Conservation (phyloP, 2,329 filamentous ascomycete genomes). For the Ophiostoma angusticollis region DNA sequence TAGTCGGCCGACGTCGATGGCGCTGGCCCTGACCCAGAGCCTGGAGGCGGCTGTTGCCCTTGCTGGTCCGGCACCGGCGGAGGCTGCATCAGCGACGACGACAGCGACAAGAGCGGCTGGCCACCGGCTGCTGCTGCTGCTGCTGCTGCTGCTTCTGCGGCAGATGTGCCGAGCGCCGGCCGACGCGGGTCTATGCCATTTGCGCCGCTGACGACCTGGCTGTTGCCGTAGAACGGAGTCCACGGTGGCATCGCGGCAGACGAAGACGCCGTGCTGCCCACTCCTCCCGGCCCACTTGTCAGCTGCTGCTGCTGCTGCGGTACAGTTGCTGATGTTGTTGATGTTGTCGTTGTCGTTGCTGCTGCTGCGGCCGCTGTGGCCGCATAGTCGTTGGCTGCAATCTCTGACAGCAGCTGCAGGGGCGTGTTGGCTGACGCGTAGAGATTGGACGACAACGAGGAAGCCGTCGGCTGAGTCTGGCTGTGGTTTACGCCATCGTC, state of each 20-base stretch:
- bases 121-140: neutral
- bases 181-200: too few relatives aligned
- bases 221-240: conserved; percentile 8
- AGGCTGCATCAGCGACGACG: neutral
- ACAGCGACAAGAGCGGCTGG: neutral
- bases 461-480: neutral
- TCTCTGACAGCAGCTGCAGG: conserved; percentile 43
- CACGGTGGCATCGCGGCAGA: conserved; percentile 1
- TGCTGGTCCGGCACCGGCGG: conserved; percentile 12
- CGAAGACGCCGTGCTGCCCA: neutral
- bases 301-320: conserved; percentile 17
- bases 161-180: too few relatives aligned
- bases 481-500: too few relatives aligned
- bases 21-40: neutral
- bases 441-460: conserved; percentile 6
- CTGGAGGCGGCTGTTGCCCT: neutral
- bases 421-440: conserved; percentile 33
- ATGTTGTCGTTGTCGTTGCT: conserved; percentile 12
- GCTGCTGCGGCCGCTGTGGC: conserved; percentile 11
- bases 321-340: conserved; percentile 14
- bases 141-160: conserved; percentile 4
- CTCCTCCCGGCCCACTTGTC: neutral
- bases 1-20: conserved; percentile 18
- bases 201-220: conserved; percentile 8
- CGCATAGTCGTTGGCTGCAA: conserved; percentile 33